phyloP scores from a whole-genome alignment of 306 rosid genomes.

The Bauhinia variegata region DNA sequence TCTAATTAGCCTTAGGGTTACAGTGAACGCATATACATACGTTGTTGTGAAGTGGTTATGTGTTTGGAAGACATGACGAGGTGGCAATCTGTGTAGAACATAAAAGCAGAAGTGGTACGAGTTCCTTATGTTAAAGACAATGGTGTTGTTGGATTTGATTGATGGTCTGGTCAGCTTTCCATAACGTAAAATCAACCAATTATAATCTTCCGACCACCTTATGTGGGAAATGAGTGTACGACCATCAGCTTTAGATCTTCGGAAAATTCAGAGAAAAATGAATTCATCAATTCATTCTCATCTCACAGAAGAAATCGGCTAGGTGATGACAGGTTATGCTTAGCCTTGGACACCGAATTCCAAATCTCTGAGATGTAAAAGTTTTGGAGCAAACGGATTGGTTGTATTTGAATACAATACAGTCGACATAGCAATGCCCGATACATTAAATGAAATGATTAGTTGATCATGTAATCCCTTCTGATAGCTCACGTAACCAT shows the following conservation, averaged over 20 bases:
- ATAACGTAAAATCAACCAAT: slow-evolving; percentile 5
- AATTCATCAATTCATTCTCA: too few relatives aligned
- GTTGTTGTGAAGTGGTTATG: not conserved
- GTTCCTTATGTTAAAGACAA: not conserved
- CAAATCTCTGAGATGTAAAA: too few relatives aligned
- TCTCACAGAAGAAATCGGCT: too few relatives aligned
- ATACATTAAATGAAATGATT: too few relatives aligned
- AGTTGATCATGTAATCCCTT: too few relatives aligned
- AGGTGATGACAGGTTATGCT: too few relatives aligned
- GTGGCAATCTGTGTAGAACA: slow-evolving; percentile 27
- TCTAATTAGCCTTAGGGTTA: not conserved
- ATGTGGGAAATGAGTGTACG: slow-evolving; percentile 33
- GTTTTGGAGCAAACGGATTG: too few relatives aligned
- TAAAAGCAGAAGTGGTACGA: not conserved
- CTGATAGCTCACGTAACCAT: too few relatives aligned
- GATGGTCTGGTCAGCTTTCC: slow-evolving; percentile 41
- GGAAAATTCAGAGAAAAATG: too few relatives aligned
- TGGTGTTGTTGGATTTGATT: slow-evolving; percentile 13
- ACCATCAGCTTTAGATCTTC: not conserved
- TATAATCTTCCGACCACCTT: slow-evolving; percentile 24
- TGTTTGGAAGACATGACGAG: slow-evolving; percentile 32
- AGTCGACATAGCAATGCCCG: too few relatives aligned
- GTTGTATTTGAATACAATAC: too few relatives aligned
- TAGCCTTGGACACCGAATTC: too few relatives aligned
- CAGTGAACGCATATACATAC: slow-evolving; percentile 7